phyloP scores from a whole-genome alignment of 805 yeast genomes.

The Lipomyces orientalis region DNA sequence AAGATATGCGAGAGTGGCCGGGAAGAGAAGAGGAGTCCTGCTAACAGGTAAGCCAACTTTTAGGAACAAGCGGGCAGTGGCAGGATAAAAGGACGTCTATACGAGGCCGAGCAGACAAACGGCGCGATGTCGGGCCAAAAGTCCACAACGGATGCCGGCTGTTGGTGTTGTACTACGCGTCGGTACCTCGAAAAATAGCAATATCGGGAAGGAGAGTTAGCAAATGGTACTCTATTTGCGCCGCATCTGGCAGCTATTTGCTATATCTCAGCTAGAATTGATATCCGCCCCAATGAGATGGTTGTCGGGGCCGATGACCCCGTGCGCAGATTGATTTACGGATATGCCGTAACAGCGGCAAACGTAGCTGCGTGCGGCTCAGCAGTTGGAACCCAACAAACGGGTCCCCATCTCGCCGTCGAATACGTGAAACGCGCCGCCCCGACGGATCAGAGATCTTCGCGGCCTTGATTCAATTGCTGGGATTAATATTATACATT shows the following conservation, averaged over 20 bases:
- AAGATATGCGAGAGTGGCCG: constrained; percentile 7
- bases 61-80: neutral
- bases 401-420: neutral
- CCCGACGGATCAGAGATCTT: too few species aligned
- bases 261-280: neutral
- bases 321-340: neutral
- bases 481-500: too few species aligned
- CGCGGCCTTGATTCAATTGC: too few species aligned
- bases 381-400: neutral
- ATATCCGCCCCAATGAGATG: neutral
- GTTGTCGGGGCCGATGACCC: neutral
- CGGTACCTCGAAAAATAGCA: neutral
- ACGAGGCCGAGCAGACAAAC: neutral
- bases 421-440: too few species aligned
- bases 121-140: neutral
- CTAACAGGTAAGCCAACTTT: constrained; percentile 2
- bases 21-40: constrained; percentile 8
- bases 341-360: neutral
- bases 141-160: neutral
- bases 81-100: neutral
- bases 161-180: neutral
- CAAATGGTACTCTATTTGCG: neutral
- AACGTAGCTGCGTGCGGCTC: neutral
- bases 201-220: too few species aligned
- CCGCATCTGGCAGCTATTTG: neutral